These are phyloP conservation scores for Cicer chorassanicum DNA, from an alignment of 306 rosid species.

Conservation along the genomic window DNA sequence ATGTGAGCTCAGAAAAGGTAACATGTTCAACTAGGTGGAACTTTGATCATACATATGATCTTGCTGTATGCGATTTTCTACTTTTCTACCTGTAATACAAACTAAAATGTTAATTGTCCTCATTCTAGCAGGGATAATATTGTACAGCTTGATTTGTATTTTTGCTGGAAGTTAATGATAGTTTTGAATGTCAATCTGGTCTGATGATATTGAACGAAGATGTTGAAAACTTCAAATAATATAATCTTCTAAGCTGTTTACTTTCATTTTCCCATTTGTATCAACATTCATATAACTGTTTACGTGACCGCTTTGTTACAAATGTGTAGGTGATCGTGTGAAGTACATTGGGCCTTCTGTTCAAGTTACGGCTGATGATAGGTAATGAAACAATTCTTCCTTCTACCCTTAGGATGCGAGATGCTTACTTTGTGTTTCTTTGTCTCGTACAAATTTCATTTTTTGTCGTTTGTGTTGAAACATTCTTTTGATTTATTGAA, in stretches of 20 bases:
- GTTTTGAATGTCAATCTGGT: not conserved
- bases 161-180: constrained; percentile 20
- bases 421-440: constrained; percentile 29
- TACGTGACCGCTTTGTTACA: constrained; percentile 38
- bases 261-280: constrained; percentile 23
- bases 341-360: constrained; percentile 81
- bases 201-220: no score
- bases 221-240: no score
- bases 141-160: constrained; percentile 4
- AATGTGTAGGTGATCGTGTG: constrained; percentile 83
- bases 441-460: not conserved
- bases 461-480: constrained; percentile 3
- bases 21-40: constrained; percentile 32
- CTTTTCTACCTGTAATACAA: constrained; percentile 11
- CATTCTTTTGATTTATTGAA: constrained; percentile 36
- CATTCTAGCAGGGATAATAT: not conserved
- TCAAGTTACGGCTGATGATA: constrained; percentile 63
- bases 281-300: constrained; percentile 23
- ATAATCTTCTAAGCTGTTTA: constrained; percentile 9
- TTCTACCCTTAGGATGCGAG: constrained; percentile 21
- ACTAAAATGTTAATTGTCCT: constrained; percentile 15
- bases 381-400: constrained; percentile 55
- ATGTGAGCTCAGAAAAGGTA: constrained; percentile 80
- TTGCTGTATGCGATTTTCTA: constrained; percentile 34
- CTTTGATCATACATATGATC: constrained; percentile 23